phyloP scores from a whole-genome alignment of 129 eudicot genomes.

The Gnaphalium uliginosum region DNA sequence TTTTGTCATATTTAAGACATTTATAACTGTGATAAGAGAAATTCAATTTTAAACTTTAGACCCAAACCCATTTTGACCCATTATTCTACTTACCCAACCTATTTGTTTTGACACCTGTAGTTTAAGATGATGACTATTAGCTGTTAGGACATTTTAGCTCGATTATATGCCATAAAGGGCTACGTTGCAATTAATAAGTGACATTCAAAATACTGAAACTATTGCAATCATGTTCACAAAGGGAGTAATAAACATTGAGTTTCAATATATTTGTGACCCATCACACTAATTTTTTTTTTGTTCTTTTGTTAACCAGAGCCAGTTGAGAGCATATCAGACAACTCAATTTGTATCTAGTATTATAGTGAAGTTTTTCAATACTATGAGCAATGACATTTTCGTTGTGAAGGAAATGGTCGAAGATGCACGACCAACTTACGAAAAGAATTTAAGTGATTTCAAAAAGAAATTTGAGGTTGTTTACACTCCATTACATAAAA shows the following conservation, averaged over 20 bases:
- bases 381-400: constrained; percentile 39
- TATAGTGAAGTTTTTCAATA: constrained; percentile 43
- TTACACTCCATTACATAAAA: not conserved
- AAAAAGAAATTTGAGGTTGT: constrained; percentile 54
- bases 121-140: not conserved
- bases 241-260: not conserved
- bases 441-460: constrained; percentile 42
- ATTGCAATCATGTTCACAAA: constrained; percentile 1
- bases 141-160: not conserved
- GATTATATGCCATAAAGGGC: not conserved
- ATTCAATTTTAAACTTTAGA: not conserved
- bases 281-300: not conserved
- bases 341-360: constrained; percentile 46
- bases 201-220: not conserved
- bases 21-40: not conserved
- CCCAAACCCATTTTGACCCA: not conserved
- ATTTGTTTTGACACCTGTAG: not conserved
- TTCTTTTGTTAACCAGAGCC: constrained; percentile 37
- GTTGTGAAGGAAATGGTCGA: constrained; percentile 46
- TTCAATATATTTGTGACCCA: not conserved
- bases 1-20: not conserved
- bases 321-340: constrained; percentile 47
- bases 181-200: not conserved
- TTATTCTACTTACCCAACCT: not conserved
- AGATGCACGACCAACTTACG: constrained; percentile 43